These are phyloP conservation scores for Fagus sylvatica DNA, from an alignment of 306 rosid species.

Conservation along the genomic window DNA sequence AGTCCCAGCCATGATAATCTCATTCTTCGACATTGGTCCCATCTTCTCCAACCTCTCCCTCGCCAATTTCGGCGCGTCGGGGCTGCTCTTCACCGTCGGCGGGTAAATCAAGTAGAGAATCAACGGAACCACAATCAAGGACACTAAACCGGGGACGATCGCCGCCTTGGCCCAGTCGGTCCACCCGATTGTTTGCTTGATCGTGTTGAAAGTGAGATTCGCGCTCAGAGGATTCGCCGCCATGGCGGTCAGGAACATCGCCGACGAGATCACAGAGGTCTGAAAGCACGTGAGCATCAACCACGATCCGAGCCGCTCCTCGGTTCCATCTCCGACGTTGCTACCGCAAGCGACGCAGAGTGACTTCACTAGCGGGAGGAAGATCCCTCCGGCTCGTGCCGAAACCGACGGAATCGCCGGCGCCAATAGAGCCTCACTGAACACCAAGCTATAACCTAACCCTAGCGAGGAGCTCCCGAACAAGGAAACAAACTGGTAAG, in stretches of 20 bases:
- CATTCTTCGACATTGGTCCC: slow-evolving; percentile 83
- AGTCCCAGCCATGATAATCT: slow-evolving; percentile 87
- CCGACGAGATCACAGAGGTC: slow-evolving; percentile 90
- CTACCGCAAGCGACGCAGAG: slow-evolving; percentile 95
- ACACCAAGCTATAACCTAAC: slow-evolving; percentile 89
- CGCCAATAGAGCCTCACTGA: slow-evolving; percentile 89
- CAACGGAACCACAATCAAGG: slow-evolving; percentile 83
- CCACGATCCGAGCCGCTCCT: slow-evolving; percentile 77
- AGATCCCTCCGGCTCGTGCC: slow-evolving; percentile 94
- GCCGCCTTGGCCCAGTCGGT: slow-evolving; percentile 94
- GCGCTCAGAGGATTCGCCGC: slow-evolving; percentile 96
- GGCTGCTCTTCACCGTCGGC: slow-evolving; percentile 80
- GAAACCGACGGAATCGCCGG: slow-evolving; percentile 98
- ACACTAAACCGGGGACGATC: slow-evolving; percentile 83
- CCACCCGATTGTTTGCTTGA: slow-evolving; percentile 91
- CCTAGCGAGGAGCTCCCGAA: slow-evolving; percentile 96
- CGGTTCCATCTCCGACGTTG: slow-evolving; percentile 93
- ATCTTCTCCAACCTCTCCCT: slow-evolving; percentile 78
- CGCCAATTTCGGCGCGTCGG: slow-evolving; percentile 94
- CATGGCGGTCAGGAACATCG: slow-evolving; percentile 97
- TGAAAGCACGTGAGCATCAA: slow-evolving; percentile 97
- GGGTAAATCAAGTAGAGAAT: slow-evolving; percentile 81
- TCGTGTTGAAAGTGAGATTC: slow-evolving; percentile 65
- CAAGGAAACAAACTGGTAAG: slow-evolving; percentile 80
- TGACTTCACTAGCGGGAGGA: slow-evolving; percentile 83